Percentiles rank a stretch among this genome's conserved stretches.
phyloP scores from a whole-genome alignment of 179 eudicot species.

The Sideroxylon spinosum region DNA sequence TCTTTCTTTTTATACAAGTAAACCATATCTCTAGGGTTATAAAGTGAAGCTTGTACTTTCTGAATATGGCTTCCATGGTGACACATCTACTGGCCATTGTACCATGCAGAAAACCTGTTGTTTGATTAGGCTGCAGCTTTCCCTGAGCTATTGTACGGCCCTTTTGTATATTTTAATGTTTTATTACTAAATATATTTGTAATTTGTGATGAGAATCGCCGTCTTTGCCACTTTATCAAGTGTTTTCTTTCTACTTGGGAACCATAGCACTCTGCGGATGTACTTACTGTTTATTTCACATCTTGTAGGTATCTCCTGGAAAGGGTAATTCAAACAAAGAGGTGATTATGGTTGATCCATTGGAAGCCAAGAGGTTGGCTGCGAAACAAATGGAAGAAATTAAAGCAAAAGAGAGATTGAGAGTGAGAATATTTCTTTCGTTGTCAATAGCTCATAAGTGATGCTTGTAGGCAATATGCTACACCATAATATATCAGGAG shows the following conservation, averaged over 20 bases:
- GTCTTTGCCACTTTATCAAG: not conserved
- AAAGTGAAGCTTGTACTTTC: not conserved
- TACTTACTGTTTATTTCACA: not conserved
- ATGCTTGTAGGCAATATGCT: not conserved
- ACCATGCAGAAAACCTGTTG: not conserved
- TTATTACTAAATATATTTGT: not conserved
- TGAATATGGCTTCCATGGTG: not conserved
- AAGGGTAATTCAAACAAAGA: constrained; percentile 40
- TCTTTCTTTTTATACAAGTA: not conserved
- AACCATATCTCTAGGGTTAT: not conserved
- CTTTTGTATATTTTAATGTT: not conserved
- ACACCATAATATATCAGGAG: not conserved
- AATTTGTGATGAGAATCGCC: not conserved
- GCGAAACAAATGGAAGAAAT: constrained; percentile 70
- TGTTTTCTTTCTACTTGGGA: not conserved
- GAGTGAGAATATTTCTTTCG: constrained; percentile 38
- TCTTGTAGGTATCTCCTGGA: constrained; percentile 45
- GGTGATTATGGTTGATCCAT: constrained; percentile 83
- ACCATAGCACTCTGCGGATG: no score
- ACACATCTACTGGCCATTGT: not conserved
- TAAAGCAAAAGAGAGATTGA: constrained; percentile 54
- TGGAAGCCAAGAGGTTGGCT: constrained; percentile 93
- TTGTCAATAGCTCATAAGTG: not conserved
- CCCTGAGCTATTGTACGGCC: no score
- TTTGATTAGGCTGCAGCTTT: no score